Evolutionary conservation across 2,329 filamentous ascomycete genomes (phyloP).

Genomic region (Penicillium capsulatum): DNA sequence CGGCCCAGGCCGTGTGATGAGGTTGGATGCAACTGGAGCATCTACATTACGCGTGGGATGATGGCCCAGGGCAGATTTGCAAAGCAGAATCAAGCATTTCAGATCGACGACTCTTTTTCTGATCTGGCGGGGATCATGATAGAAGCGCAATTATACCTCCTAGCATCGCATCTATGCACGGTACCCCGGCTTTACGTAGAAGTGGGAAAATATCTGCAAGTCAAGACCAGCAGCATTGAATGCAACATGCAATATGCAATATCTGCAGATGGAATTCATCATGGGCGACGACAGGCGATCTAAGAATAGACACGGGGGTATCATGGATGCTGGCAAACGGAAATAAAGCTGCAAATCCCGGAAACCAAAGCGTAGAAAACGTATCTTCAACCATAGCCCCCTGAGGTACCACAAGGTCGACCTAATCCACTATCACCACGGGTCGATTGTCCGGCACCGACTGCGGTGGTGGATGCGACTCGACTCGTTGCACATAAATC

Average conservation of each 20-base stretch:
- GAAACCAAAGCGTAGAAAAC: background rate
- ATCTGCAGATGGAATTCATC: slow-evolving; percentile 1
- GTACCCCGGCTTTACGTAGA: too few relatives aligned
- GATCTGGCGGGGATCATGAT: too few relatives aligned
- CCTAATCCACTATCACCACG: slow-evolving; percentile 30
- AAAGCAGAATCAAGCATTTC: too few relatives aligned
- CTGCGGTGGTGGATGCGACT: slow-evolving; percentile 17
- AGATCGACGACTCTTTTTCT: too few relatives aligned
- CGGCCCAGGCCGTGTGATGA: slow-evolving; percentile 33
- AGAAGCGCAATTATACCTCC: too few relatives aligned
- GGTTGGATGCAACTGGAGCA: background rate
- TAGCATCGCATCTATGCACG: too few relatives aligned
- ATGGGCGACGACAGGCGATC: slow-evolving; percentile 6
- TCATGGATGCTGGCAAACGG: slow-evolving; percentile 14
- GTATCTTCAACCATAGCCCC: too few relatives aligned
- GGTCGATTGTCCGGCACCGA: slow-evolving; percentile 20
- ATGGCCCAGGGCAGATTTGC: too few relatives aligned
- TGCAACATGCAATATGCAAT: too few relatives aligned
- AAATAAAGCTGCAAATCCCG: slow-evolving; percentile 6
- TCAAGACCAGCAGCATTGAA: too few relatives aligned
- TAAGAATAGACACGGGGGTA: slow-evolving; percentile 23
- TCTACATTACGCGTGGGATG: too few relatives aligned
- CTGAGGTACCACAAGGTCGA: background rate
- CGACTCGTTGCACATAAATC: slow-evolving; percentile 22
- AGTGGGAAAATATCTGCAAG: too few relatives aligned